Percentiles rank a stretch among this genome's conserved stretches.
phyloP scores from a whole-genome alignment of 2,329 filamentous ascomycete species.

The Colletotrichum trifolii region DNA sequence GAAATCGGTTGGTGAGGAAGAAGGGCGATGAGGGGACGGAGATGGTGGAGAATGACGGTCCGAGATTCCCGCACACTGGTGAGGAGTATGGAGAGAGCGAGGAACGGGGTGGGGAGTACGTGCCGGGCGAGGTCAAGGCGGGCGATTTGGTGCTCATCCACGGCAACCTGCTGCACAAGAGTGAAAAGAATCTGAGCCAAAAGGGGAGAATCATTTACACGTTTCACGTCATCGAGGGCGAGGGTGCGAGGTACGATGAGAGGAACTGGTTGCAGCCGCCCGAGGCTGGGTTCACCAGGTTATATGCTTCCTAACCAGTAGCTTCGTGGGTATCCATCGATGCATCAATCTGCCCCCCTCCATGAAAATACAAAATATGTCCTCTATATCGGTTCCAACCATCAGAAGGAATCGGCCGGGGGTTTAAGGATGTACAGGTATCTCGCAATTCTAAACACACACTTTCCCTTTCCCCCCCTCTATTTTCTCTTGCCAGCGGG shows the following conservation, averaged over 20 bases:
- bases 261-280: conserved; percentile 95
- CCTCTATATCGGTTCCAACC: conserved; percentile 10
- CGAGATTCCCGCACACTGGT: conserved; percentile 70
- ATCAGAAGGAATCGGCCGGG: background rate
- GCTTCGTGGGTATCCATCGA: conserved; percentile 33
- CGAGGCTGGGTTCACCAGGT: conserved; percentile 78
- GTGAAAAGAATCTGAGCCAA: conserved; percentile 87
- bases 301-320: conserved; percentile 55
- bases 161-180: conserved; percentile 95
- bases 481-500: conserved; percentile 12
- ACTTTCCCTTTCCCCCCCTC: background rate
- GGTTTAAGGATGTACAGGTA: conserved; percentile 2
- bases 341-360: conserved; percentile 23
- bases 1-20: conserved; percentile 79
- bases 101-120: conserved; percentile 67
- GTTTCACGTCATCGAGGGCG: conserved; percentile 94
- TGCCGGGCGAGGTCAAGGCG: conserved; percentile 87
- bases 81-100: conserved; percentile 55
- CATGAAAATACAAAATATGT: conserved; percentile 14
- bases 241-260: conserved; percentile 79
- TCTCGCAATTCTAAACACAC: background rate
- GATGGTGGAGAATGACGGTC: conserved; percentile 77
- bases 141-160: conserved; percentile 94
- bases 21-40: conserved; percentile 67
- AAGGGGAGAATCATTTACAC: conserved; percentile 96